phyloP scores from a whole-genome alignment of 208 protist genomes.

The Strigomonas culicis region DNA sequence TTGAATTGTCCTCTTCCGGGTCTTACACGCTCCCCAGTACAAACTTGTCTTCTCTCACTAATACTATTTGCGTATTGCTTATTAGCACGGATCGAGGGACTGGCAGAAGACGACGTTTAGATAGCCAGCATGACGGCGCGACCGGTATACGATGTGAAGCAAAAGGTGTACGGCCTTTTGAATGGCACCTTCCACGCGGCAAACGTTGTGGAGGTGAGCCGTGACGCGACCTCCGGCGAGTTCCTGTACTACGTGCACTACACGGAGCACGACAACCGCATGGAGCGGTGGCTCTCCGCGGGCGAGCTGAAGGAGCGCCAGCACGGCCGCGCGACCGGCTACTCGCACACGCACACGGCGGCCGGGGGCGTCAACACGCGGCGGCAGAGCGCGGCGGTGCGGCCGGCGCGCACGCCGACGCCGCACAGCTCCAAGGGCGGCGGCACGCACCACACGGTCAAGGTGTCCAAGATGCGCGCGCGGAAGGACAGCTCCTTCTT shows the following conservation, averaged over 20 bases:
- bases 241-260: conserved; percentile 87
- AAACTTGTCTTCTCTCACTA: no score
- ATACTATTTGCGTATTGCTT: no score
- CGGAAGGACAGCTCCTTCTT: conserved; percentile 87
- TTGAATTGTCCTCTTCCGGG: no score
- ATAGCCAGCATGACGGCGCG: no score
- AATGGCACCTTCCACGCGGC: conserved; percentile 75
- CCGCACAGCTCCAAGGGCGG: conserved; percentile 46
- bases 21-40: no score
- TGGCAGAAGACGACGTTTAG: no score
- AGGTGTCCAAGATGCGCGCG: conserved; percentile 63
- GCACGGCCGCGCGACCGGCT: conserved; percentile 40
- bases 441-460: conserved; percentile 40
- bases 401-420: background rate
- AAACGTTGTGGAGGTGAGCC: conserved; percentile 66
- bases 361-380: conserved; percentile 62
- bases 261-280: conserved; percentile 83
- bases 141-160: conserved; percentile 70
- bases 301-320: conserved; percentile 64
- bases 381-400: conserved; percentile 43
- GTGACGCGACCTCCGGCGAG: conserved; percentile 39
- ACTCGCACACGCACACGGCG: conserved; percentile 21
- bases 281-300: conserved; percentile 85
- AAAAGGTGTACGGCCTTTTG: conserved; percentile 83
- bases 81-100: no score